Percentiles rank a stretch among this genome's conserved stretches.
phyloP scores from a whole-genome alignment of 2,329 filamentous ascomycete species.

The Cladosporium cucumerinum region DNA sequence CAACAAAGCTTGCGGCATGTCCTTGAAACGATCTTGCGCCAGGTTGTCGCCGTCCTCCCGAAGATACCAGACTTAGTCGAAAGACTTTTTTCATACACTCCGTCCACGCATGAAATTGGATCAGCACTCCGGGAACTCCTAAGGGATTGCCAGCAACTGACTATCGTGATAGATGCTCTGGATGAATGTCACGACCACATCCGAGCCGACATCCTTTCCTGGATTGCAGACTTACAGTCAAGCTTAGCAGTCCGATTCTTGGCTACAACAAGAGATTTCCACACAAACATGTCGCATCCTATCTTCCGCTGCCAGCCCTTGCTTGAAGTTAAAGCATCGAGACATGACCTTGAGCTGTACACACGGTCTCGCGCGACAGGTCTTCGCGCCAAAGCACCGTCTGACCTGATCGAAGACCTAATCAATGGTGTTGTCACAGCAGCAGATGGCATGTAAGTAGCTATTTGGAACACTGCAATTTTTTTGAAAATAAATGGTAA shows the following conservation, averaged over 20 bases:
- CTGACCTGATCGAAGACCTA: neutral
- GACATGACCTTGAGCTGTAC: neutral
- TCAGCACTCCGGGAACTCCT: neutral
- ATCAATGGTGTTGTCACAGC: neutral
- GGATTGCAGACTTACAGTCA: neutral
- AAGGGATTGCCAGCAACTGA: neutral
- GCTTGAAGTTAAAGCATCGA: neutral
- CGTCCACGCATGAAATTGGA: neutral
- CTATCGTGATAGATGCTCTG: neutral
- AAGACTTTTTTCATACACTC: neutral
- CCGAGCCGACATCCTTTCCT: neutral
- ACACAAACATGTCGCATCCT: neutral
- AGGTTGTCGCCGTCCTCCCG: neutral
- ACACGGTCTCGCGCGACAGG: neutral
- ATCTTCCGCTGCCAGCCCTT: neutral
- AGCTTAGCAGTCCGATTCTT: neutral
- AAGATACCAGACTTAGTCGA: neutral
- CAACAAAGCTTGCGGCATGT: neutral
- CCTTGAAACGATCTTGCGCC: neutral
- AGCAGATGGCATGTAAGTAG: conserved; percentile 1
- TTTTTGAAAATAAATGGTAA: neutral
- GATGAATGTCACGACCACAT: neutral
- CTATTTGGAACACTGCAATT: no score
- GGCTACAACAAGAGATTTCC: neutral
- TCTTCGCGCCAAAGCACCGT: neutral